Evolutionary conservation across 78 protist species (phyloP).

Genomic region (Chrysochromulina tobinii): DNA sequence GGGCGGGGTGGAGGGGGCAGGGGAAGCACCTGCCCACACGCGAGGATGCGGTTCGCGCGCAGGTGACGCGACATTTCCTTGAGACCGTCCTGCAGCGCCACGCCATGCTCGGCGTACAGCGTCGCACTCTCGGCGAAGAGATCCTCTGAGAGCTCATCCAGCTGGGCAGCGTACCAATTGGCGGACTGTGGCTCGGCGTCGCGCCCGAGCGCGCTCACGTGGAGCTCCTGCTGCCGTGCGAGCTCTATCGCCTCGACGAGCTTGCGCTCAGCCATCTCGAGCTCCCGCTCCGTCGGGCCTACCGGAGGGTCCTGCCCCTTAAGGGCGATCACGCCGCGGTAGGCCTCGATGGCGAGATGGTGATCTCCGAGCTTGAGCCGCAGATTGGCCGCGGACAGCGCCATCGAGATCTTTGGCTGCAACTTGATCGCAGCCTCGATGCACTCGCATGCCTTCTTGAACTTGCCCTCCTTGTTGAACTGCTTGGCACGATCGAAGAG

Average conservation of each 20-base stretch:
- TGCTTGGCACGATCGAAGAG: background rate
- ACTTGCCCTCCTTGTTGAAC: slow-evolving; percentile 8
- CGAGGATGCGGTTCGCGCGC: background rate
- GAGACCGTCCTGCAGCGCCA: background rate
- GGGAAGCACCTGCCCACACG: background rate
- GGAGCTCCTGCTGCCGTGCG: background rate
- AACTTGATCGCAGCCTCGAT: background rate
- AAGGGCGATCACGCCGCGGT: background rate
- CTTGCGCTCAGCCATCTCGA: background rate
- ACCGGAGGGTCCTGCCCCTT: background rate
- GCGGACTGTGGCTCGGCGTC: background rate
- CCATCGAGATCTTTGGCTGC: slow-evolving; percentile 5
- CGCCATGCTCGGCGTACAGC: background rate
- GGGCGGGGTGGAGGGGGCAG: too few relatives aligned
- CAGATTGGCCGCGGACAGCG: background rate
- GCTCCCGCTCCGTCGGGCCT: background rate
- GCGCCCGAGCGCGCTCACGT: background rate
- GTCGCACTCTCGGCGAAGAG: slow-evolving; percentile 7
- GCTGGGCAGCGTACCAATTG: background rate
- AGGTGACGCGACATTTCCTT: background rate
- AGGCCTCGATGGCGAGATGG: background rate
- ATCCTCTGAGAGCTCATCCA: background rate
- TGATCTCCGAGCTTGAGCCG: slow-evolving; percentile 7
- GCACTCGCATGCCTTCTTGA: background rate
- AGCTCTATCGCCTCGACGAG: background rate